Conservation (phyloP, 495 filamentous ascomycete genomes). For the Physcia stellaris region DNA sequence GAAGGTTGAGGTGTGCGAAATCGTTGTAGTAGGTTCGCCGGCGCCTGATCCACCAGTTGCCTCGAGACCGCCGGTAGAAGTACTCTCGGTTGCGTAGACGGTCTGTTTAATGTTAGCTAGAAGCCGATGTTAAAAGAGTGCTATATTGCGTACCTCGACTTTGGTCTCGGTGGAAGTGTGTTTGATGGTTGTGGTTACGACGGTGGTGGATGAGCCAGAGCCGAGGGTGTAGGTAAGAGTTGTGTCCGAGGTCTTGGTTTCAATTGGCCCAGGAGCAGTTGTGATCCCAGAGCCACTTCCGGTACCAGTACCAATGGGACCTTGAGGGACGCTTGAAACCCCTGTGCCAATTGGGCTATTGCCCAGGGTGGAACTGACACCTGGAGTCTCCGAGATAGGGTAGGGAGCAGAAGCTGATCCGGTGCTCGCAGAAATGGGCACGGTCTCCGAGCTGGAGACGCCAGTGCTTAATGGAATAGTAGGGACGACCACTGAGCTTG, state of each 20-base stretch:
- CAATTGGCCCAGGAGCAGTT: not conserved
- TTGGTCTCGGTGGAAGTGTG: slow-evolving; percentile 28
- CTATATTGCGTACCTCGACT: slow-evolving; percentile 9
- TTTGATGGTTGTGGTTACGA: slow-evolving; percentile 44
- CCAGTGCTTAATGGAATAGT: not conserved
- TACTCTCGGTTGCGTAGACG: slow-evolving; percentile 13
- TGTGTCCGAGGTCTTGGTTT: slow-evolving; percentile 25
- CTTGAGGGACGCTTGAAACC: slow-evolving; percentile 1
- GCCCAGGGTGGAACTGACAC: slow-evolving; percentile 12
- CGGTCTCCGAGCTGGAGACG: not conserved
- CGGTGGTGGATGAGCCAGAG: slow-evolving; percentile 36
- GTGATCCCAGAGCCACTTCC: slow-evolving; percentile 2
- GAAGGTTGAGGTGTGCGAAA: slow-evolving; percentile 7
- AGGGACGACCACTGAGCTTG: not conserved
- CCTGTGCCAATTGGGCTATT: slow-evolving; percentile 6
- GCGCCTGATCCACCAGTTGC: slow-evolving; percentile 7
- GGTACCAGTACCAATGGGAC: slow-evolving; percentile 10
- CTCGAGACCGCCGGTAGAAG: slow-evolving; percentile 15
- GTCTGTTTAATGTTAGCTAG: slow-evolving; percentile 4
- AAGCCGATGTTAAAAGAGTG: not conserved
- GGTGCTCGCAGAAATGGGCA: slow-evolving; percentile 1
- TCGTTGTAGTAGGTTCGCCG: slow-evolving; percentile 11
- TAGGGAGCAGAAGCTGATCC: slow-evolving; percentile 10
- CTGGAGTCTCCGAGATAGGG: slow-evolving; percentile 7
- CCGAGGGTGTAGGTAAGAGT: slow-evolving; percentile 48